Conservation (phyloP, 768 basidiomycete genomes). For the Imleria badia region DNA sequence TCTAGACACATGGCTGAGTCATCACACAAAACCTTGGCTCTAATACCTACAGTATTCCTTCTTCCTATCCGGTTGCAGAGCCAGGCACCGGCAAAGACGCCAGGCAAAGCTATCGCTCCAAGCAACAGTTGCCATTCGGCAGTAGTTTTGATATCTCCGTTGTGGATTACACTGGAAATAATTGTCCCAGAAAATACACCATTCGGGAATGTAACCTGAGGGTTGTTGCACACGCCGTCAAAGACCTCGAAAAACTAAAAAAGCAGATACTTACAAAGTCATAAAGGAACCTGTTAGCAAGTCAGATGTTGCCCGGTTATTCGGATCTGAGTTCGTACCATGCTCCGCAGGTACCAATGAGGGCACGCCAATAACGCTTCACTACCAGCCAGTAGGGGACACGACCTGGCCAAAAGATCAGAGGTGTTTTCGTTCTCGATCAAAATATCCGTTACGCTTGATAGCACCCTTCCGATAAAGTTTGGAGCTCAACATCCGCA, state of each 20-base stretch:
- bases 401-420: conserved; percentile 34
- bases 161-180: conserved; percentile 62
- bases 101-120: conserved; percentile 60
- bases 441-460: conserved; percentile 43
- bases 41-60: conserved; percentile 49
- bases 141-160: conserved; percentile 53
- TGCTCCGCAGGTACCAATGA: conserved; percentile 73
- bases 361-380: conserved; percentile 62
- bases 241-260: background rate
- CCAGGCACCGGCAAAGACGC: conserved; percentile 49
- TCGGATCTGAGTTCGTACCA: conserved; percentile 42
- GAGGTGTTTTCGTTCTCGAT: background rate
- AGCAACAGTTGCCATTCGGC: conserved; percentile 73
- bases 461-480: conserved; percentile 66
- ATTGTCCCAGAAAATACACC: conserved; percentile 69
- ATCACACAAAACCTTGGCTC: background rate
- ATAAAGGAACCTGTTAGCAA: conserved; percentile 56
- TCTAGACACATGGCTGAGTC: conserved; percentile 34
- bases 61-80: conserved; percentile 56
- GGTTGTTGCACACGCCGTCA: background rate
- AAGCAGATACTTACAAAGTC: conserved; percentile 48
- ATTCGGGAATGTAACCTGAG: conserved; percentile 67
- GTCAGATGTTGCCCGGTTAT: background rate
- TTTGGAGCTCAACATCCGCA: conserved; percentile 68
- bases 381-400: conserved; percentile 64